Percentiles rank a stretch among this genome's conserved stretches.
These are phyloP conservation scores for Penicillium coprophilum DNA, from an alignment of 495 filamentous ascomycete species.

Conservation along the genomic window DNA sequence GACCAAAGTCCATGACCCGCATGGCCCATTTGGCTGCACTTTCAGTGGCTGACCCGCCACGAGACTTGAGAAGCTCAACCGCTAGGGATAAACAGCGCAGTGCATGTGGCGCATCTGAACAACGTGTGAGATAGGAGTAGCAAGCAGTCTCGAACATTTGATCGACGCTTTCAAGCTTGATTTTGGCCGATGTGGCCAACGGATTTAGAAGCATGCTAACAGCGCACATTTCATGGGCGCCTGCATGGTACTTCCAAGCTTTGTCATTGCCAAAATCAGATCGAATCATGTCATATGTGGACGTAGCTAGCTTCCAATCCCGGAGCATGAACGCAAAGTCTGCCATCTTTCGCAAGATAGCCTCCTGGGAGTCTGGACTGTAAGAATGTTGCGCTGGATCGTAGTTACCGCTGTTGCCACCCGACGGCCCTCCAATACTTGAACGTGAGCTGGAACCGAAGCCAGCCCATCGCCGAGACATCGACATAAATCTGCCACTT, in stretches of 20 bases:
- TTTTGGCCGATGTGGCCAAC: constrained; percentile 66
- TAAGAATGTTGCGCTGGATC: constrained; percentile 77
- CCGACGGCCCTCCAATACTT: constrained; percentile 39
- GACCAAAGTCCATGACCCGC: constrained; percentile 70
- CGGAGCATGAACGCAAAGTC: constrained; percentile 96
- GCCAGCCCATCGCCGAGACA: constrained; percentile 80
- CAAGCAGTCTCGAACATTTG: constrained; percentile 81
- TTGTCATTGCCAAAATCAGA: constrained; percentile 91
- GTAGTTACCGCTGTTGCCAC: constrained; percentile 64
- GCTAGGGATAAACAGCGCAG: constrained; percentile 74
- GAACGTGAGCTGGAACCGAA: constrained; percentile 65
- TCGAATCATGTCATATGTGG: constrained; percentile 83
- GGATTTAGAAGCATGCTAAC: constrained; percentile 76
- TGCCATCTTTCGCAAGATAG: constrained; percentile 86
- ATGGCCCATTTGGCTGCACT: constrained; percentile 85
- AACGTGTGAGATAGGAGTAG: constrained; percentile 89
- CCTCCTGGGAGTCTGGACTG: constrained; percentile 77
- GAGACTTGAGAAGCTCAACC: constrained; percentile 75
- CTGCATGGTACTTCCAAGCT: constrained; percentile 93
- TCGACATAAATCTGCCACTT: constrained; percentile 83
- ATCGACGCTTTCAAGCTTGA: constrained; percentile 74
- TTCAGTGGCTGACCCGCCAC: constrained; percentile 77
- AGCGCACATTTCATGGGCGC: constrained; percentile 88
- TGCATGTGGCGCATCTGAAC: constrained; percentile 68
- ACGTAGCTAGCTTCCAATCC: constrained; percentile 90